Evolutionary conservation across 2,329 filamentous ascomycete genomes (phyloP).

Genomic region (Diaporthe sp.): DNA sequence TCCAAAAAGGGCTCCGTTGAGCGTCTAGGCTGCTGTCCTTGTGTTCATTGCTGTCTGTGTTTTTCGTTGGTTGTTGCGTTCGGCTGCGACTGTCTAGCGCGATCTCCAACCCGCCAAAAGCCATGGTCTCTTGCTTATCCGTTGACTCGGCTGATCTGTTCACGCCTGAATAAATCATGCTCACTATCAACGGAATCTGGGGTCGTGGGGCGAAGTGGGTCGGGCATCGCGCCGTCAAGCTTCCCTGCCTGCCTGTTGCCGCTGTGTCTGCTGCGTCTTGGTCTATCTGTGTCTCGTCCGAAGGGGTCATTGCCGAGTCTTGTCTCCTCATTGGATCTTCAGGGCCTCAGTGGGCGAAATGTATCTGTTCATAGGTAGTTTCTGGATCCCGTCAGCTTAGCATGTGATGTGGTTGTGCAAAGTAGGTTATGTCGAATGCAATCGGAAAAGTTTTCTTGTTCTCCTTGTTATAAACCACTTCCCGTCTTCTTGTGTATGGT

Average conservation of each 20-base stretch:
- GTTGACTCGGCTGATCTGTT: background rate
- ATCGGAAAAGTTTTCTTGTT: slow-evolving; percentile 37
- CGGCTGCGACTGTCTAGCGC: background rate
- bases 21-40: background rate
- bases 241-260: background rate
- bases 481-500: too few relatives aligned
- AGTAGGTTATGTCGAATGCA: slow-evolving; percentile 38
- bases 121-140: background rate
- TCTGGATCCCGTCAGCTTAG: slow-evolving; percentile 29
- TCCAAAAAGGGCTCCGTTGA: slow-evolving; percentile 42
- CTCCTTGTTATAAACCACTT: background rate
- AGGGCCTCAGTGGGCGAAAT: background rate
- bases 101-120: background rate
- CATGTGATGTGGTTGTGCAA: slow-evolving; percentile 39
- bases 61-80: slow-evolving; percentile 5
- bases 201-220: background rate
- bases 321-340: background rate
- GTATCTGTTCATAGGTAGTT: slow-evolving; percentile 35
- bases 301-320: background rate
- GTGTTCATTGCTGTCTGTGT: slow-evolving; percentile 1
- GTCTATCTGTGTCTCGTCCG: slow-evolving; percentile 13
- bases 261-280: background rate
- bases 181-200: background rate
- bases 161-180: background rate
- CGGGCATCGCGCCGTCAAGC: background rate